Conservation (phyloP, 768 basidiomycete species). For the Pulveroboletus sp. region DNA sequence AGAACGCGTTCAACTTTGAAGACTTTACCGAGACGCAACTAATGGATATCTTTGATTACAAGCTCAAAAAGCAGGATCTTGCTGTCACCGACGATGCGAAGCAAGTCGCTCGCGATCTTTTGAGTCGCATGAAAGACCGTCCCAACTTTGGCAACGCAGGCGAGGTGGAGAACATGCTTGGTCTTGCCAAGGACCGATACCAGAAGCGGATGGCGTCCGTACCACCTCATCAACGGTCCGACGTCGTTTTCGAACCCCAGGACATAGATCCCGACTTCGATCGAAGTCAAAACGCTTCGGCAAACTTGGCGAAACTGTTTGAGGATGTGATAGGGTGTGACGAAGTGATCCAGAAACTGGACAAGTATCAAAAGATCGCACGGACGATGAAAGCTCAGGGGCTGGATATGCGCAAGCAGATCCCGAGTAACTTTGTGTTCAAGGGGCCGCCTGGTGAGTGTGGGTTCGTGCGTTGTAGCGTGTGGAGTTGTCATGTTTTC, state of each 20-base stretch:
- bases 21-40: conserved; percentile 39
- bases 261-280: conserved; percentile 66
- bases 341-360: conserved; percentile 45
- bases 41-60: conserved; percentile 46
- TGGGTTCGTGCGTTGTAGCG: neutral
- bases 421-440: conserved; percentile 65
- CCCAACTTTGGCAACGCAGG: conserved; percentile 67
- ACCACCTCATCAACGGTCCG: conserved; percentile 15
- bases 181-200: conserved; percentile 45
- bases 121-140: conserved; percentile 34
- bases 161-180: conserved; percentile 57
- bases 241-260: conserved; percentile 34
- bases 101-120: conserved; percentile 46
- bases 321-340: conserved; percentile 60
- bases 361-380: conserved; percentile 50
- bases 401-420: conserved; percentile 42
- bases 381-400: conserved; percentile 36
- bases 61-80: conserved; percentile 55
- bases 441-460: conserved; percentile 64
- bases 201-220: conserved; percentile 35
- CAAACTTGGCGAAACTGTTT: conserved; percentile 53
- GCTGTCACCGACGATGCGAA: conserved; percentile 54
- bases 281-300: conserved; percentile 42
- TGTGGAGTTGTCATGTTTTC: neutral
- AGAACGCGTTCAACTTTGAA: too few species aligned